Conservation (phyloP, 345 rosid species). For the Reutealis trisperma region DNA sequence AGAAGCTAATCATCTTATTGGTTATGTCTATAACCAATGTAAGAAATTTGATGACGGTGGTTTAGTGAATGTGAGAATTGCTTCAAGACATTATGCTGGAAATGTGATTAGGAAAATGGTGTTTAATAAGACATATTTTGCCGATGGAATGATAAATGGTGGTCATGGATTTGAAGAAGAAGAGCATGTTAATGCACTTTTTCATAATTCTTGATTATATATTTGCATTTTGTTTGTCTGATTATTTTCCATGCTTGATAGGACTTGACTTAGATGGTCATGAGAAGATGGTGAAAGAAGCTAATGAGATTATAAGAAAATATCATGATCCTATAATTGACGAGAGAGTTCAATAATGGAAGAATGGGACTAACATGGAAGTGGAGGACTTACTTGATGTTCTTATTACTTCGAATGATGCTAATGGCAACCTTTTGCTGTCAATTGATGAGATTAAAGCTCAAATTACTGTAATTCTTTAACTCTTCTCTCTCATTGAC, state of each 20-base stretch:
- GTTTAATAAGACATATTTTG: conserved; percentile 30
- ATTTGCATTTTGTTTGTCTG: conserved; percentile 49
- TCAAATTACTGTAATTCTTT: conserved; percentile 37
- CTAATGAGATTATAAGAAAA: conserved; percentile 15
- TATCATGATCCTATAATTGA: conserved; percentile 45
- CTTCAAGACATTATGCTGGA: no score
- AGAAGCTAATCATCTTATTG: conserved; percentile 49
- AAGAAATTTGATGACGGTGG: background rate
- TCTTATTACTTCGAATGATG: conserved; percentile 32
- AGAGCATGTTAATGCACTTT: conserved; percentile 44
- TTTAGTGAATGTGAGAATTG: conserved; percentile 19
- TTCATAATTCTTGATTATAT: conserved; percentile 35
- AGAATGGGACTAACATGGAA: conserved; percentile 22
- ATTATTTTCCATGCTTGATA: conserved; percentile 45
- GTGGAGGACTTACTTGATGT: conserved; percentile 48
- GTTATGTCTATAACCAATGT: conserved; percentile 33
- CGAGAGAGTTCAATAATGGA: conserved; percentile 37
- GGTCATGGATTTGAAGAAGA: conserved; percentile 33
- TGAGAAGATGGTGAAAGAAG: conserved; percentile 26
- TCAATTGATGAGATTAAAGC: conserved; percentile 48
- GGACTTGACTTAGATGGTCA: conserved; percentile 46
- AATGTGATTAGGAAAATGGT: conserved; percentile 29
- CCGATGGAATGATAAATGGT: conserved; percentile 17
- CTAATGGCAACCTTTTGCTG: conserved; percentile 29
- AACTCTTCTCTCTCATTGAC: background rate